A percentile compares a stretch with the other conserved stretches of the same genome.
These are phyloP conservation scores for Cadophora gregata DNA, from an alignment of 2,329 filamentous ascomycete genomes.

Conservation along the genomic window DNA sequence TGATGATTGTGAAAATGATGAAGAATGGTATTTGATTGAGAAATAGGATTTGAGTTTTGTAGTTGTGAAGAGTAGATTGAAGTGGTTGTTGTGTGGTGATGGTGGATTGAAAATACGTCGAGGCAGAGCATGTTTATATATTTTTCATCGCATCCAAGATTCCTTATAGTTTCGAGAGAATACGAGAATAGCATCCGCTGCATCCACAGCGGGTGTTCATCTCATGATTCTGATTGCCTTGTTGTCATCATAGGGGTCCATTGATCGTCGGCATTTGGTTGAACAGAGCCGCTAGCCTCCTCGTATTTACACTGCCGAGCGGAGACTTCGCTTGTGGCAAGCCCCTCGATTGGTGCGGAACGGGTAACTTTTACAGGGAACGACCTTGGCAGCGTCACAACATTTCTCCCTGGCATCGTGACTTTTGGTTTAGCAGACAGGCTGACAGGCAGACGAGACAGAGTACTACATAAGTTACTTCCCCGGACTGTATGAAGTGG, in stretches of 20 bases:
- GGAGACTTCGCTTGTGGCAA: neutral
- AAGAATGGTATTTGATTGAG: neutral
- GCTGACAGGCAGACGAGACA: no score
- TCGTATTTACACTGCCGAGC: conserved; percentile 15
- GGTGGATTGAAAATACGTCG: neutral
- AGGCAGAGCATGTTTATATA: conserved; percentile 1
- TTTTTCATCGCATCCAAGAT: neutral
- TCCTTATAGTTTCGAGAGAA: neutral
- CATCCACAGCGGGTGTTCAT: conserved; percentile 1
- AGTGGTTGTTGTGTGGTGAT: conserved; percentile 2
- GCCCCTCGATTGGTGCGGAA: neutral
- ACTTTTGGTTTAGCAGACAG: conserved; percentile 1
- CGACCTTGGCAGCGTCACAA: conserved; percentile 14
- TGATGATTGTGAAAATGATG: neutral
- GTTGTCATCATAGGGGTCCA: neutral
- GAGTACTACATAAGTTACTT: no score
- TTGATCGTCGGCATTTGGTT: conserved; percentile 8
- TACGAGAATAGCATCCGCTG: neutral
- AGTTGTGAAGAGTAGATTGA: neutral
- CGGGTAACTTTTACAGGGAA: neutral
- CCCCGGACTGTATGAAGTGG: conserved; percentile 16
- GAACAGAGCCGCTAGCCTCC: neutral
- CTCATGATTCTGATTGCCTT: neutral
- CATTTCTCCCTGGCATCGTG: neutral
- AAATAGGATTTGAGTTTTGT: neutral